Evolutionary conservation across 108 stramenopile genomes (phyloP).

Genomic region (Cafeteria roenbergensis): DNA sequence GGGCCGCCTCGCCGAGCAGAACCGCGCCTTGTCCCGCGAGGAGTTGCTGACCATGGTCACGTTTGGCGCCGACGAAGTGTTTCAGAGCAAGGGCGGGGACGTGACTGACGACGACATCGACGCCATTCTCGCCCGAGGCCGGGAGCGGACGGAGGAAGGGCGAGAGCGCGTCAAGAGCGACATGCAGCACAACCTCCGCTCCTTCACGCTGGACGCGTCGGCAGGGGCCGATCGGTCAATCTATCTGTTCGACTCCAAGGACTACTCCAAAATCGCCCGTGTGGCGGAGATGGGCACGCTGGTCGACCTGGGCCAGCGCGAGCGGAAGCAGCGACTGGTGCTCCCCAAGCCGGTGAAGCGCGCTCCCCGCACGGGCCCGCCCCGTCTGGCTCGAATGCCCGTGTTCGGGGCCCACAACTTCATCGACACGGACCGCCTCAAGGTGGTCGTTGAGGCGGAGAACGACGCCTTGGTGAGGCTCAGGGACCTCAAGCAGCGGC

Average conservation of each 20-base stretch:
- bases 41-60: constrained; percentile 95
- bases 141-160: constrained; percentile 66
- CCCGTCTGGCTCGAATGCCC: too few relatives aligned
- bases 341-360: too few relatives aligned
- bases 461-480: constrained; percentile 51
- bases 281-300: constrained; percentile 55
- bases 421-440: constrained; percentile 63
- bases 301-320: constrained; percentile 83
- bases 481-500: constrained; percentile 49
- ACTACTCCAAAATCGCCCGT: constrained; percentile 67
- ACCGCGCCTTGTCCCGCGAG: constrained; percentile 65
- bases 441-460: constrained; percentile 60
- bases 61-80: constrained; percentile 93
- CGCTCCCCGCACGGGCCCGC: too few relatives aligned
- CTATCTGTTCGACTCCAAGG: constrained; percentile 61
- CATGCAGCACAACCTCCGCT: constrained; percentile 84
- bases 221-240: constrained; percentile 61
- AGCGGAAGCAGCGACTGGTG: constrained; percentile 89
- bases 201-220: constrained; percentile 69
- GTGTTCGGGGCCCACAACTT: constrained; percentile 89
- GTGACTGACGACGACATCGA: constrained; percentile 93
- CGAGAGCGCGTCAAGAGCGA: constrained; percentile 75
- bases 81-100: constrained; percentile 60
- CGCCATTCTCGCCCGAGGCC: constrained; percentile 77
- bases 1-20: constrained; percentile 74